phyloP scores from a whole-genome alignment of 805 yeast genomes.

The Priceomyces medius region DNA sequence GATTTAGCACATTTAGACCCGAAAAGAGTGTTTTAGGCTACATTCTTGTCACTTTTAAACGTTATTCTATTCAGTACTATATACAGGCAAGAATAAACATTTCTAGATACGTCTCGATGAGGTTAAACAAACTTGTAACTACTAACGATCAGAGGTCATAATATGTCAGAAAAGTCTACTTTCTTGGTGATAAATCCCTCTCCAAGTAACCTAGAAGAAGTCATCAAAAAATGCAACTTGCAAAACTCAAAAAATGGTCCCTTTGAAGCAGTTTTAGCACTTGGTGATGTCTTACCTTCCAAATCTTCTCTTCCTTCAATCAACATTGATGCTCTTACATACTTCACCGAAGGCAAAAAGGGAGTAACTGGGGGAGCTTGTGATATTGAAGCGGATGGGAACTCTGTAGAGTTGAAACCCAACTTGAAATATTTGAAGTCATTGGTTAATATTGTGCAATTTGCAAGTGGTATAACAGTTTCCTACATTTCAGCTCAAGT shows the following conservation, averaged over 20 bases:
- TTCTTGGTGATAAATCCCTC: constrained; percentile 48
- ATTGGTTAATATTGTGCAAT: constrained; percentile 35
- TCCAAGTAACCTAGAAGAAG: constrained; percentile 40
- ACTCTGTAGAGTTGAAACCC: constrained; percentile 19
- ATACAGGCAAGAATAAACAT: background rate
- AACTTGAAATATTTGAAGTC: constrained; percentile 30
- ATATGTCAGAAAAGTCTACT: constrained; percentile 21
- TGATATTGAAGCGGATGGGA: constrained; percentile 12
- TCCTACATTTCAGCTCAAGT: constrained; percentile 41
- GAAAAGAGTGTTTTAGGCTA: constrained; percentile 8
- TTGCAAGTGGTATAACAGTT: constrained; percentile 46
- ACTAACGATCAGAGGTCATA: background rate
- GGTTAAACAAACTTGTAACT: background rate
- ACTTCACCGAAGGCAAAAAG: constrained; percentile 22
- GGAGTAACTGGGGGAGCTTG: constrained; percentile 15
- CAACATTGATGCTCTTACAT: constrained; percentile 20
- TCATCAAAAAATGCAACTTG: constrained; percentile 44
- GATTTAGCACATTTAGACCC: constrained; percentile 19
- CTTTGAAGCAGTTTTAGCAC: constrained; percentile 52
- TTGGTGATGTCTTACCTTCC: constrained; percentile 45
- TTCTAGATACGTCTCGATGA: constrained; percentile 3
- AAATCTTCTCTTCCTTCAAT: constrained; percentile 18
- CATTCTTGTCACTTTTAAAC: too few relatives aligned
- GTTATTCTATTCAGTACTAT: background rate
- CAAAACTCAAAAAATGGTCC: constrained; percentile 64